A percentile compares a stretch with the other conserved stretches of the same genome.
phyloP scores from a whole-genome alignment of 2,329 filamentous ascomycete species.

The Fusarium gaditjirri region DNA sequence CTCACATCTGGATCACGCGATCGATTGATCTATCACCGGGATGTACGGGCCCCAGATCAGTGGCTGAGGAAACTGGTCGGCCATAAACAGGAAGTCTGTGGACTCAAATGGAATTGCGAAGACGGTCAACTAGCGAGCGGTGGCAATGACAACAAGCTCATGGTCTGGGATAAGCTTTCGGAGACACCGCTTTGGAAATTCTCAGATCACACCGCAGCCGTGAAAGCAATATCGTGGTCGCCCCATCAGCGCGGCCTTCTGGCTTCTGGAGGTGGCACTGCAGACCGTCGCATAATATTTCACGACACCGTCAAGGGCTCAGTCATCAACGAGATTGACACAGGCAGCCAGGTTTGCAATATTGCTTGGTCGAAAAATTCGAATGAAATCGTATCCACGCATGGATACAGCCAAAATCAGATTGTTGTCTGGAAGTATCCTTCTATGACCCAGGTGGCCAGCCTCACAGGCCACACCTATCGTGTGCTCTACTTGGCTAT shows the following conservation, averaged over 20 bases:
- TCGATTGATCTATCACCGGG: slow-evolving; percentile 92
- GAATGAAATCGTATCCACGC: slow-evolving; percentile 96
- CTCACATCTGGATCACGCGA: slow-evolving; percentile 95
- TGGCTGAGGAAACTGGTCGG: slow-evolving; percentile 88
- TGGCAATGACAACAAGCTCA: slow-evolving; percentile 98
- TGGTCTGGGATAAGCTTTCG: slow-evolving; percentile 98
- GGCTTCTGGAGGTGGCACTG: slow-evolving; percentile 95
- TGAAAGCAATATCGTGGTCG: slow-evolving; percentile 98
- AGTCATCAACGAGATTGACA: slow-evolving; percentile 88
- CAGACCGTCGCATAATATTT: slow-evolving; percentile 96
- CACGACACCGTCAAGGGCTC: slow-evolving; percentile 92
- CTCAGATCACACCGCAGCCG: slow-evolving; percentile 92
- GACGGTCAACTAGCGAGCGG: slow-evolving; percentile 95
- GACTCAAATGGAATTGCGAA: slow-evolving; percentile 95
- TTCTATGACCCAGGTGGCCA: slow-evolving; percentile 96
- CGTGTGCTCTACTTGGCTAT: slow-evolving; percentile 96
- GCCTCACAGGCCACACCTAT: slow-evolving; percentile 95
- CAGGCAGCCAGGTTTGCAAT: slow-evolving; percentile 98
- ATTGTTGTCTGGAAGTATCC: slow-evolving; percentile 99
- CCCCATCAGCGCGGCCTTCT: slow-evolving; percentile 93
- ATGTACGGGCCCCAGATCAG: slow-evolving; percentile 92
- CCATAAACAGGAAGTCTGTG: slow-evolving; percentile 98
- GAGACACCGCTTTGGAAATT: slow-evolving; percentile 94
- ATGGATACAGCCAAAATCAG: slow-evolving; percentile 97
- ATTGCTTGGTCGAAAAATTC: slow-evolving; percentile 97